Evolutionary conservation across 2,329 filamentous ascomycete species (phyloP).

Genomic region (Ophiostoma australiae): DNA sequence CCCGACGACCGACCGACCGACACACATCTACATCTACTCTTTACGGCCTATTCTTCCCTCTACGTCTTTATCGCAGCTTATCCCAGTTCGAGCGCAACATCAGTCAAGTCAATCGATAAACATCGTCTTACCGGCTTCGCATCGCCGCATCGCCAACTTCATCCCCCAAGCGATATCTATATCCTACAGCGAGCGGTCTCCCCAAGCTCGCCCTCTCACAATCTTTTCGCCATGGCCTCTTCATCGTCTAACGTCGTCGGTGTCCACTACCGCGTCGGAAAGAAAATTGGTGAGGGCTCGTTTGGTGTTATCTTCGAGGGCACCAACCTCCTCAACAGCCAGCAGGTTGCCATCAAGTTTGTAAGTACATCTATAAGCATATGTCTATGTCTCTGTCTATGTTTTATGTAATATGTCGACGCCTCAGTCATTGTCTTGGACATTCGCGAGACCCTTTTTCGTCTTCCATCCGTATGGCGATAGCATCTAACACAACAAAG

Average conservation of each 20-base stretch:
- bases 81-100: neutral
- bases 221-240: constrained; percentile 61
- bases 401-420: neutral
- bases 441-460: neutral
- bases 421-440: neutral
- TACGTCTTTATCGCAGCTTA: neutral
- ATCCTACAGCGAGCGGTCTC: constrained; percentile 5
- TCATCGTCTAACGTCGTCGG: constrained; percentile 96
- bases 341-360: constrained; percentile 99
- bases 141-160: neutral
- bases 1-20: neutral
- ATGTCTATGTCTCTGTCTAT: no score
- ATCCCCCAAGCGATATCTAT: neutral
- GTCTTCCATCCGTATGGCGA: neutral
- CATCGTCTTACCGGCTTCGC: neutral
- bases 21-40: neutral
- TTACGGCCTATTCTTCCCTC: neutral
- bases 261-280: constrained; percentile 96
- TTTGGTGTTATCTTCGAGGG: constrained; percentile 99
- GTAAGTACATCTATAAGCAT: constrained; percentile 49
- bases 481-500: constrained; percentile 41
- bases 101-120: neutral
- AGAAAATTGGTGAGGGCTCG: constrained; percentile 98
- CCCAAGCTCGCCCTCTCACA: constrained; percentile 8
- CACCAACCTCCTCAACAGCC: constrained; percentile 96